Percentiles rank a stretch among this genome's conserved stretches.
These are phyloP conservation scores for Gypsophila paniculata DNA, from an alignment of 179 eudicot genomes.

Conservation along the genomic window DNA sequence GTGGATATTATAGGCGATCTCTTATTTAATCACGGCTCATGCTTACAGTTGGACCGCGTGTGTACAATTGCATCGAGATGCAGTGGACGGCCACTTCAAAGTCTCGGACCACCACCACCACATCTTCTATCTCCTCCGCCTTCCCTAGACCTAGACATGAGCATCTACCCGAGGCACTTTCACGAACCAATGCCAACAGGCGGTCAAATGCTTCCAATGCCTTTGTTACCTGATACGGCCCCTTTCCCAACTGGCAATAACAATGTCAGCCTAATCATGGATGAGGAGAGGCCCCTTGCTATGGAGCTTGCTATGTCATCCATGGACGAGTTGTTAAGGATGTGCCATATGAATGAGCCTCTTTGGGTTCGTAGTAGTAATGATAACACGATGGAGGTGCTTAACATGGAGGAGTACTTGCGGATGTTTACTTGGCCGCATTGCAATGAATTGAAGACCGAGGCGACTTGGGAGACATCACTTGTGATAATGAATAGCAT, in stretches of 20 bases:
- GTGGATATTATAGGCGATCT: no score
- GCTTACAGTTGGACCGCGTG: conserved; percentile 68
- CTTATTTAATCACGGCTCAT: no score
- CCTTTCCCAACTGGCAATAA: conserved; percentile 29
- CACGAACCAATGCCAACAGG: conserved; percentile 44
- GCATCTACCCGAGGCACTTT: conserved; percentile 57
- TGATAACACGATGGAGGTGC: conserved; percentile 42
- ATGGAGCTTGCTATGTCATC: conserved; percentile 72
- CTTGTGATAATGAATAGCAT: conserved; percentile 91
- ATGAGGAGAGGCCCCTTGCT: conserved; percentile 70
- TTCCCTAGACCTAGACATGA: conserved; percentile 81
- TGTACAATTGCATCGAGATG: conserved; percentile 60
- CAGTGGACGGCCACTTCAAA: conserved; percentile 53
- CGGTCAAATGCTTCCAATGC: conserved; percentile 46
- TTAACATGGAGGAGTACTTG: conserved; percentile 66
- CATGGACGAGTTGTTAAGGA: conserved; percentile 54
- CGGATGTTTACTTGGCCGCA: conserved; percentile 67
- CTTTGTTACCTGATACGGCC: conserved; percentile 49
- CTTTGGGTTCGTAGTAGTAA: conserved; percentile 56
- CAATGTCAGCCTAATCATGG: conserved; percentile 41
- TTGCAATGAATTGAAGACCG: conserved; percentile 43
- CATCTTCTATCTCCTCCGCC: conserved; percentile 51
- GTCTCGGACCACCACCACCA: conserved; percentile 38
- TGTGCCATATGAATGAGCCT: conserved; percentile 59
- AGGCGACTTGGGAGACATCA: conserved; percentile 60